Base-by-base conservation (phyloP, 768 basidiomycete genomes). In the Trametes punicea region DNA sequence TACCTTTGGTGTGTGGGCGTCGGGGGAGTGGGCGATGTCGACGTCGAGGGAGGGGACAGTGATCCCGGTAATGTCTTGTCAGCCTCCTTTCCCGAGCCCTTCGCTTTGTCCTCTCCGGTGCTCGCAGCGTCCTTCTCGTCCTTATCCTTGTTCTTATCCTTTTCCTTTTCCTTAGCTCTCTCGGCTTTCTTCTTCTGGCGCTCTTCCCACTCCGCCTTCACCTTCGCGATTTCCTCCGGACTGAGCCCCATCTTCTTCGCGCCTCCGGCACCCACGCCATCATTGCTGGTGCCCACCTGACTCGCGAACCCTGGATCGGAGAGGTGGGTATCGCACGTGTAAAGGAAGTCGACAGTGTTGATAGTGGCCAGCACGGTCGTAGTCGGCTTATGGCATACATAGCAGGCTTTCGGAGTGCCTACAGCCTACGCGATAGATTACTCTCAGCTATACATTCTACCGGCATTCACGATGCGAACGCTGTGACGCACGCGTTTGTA, bases 271-370 rank as follows among this genome's bases (percentile, higher is more conserved):
- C 48, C 55, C 61, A 63, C 59, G 46, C 70, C 64, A 62, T 73
- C 73, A 36, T 61, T 65, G 59, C 67, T 72, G 42, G 73, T 73
- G 45, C 69, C 72, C 46, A 83, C 71, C 40, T 74, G 72, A 9
- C 74, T 79, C 7, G 88, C 84, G 71, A 97, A 96, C 20, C 83
- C 90, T 25, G 75, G 72, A 68, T 98, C 94, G 6, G 75, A 74
- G 52, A 97, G 81, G 73, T 98, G 95, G n/a, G 72, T 70, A 1
- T 82, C 78, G 66, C 95, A 98, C 0, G 83, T 80, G 69, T 96
- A 97, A 29, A 98, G 53, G 68, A 94, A 97, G 71, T 97, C 95
- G 10, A 81, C 75, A 8, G 88, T 85, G 66, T 90, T 84, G 59
- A 87, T 73, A 3, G 93, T 96, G 20, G 93, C 89, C 20, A 97